Base-by-base conservation (phyloP, 2,329 filamentous ascomycete genomes). In the Tolypocladium album region DNA sequence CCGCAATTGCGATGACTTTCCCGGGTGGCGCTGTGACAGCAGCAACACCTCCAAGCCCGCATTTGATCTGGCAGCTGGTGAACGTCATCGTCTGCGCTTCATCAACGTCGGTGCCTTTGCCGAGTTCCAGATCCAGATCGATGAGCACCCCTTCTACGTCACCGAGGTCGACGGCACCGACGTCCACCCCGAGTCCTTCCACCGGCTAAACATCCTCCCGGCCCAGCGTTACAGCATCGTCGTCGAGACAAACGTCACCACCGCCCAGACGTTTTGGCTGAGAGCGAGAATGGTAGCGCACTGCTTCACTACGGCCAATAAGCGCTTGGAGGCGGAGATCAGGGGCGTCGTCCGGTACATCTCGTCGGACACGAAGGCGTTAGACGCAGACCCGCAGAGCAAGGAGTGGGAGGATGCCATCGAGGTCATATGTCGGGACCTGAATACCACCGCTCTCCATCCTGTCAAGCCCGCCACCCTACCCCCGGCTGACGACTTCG, bases 141-240 rank as follows among this genome's bases (percentile, higher is more conserved):
- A 91, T 64, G 82, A 83, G 57, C 88, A 90, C 64, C 69, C 76
- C 0, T 84, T 88, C 69, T 76, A 75, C 40, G 75, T 91, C 55
- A 84, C 88, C 12, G 88, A 90, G 68, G 84, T 88, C 0, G 88
- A 91, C 67, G 88, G 88, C 20, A 84, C 86, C 1, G 82, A 84
- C 42, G 82, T 89, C 1, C 78, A 84, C 60, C 85, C 88, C 0
- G 74, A 76, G 5, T 75, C 82, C 1, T 80, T 85, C 8, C 78
- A 82, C 40, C 81, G 84, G 62, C 72, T 91, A 58, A 86, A 88
- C 62, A 75, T 92, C 27, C 80, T 85, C 9, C 86, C 87, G 1
- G 88, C 87, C 0, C 88, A 91, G 68, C 80, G 88, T 17, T 90
- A 89, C 66, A 88, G 86, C 66, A 78, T 88, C 17, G 71, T 90